These are phyloP conservation scores for Tremellales sp. DNA, from an alignment of 1,284 basidiomycete genomes.

Conservation along the genomic window DNA sequence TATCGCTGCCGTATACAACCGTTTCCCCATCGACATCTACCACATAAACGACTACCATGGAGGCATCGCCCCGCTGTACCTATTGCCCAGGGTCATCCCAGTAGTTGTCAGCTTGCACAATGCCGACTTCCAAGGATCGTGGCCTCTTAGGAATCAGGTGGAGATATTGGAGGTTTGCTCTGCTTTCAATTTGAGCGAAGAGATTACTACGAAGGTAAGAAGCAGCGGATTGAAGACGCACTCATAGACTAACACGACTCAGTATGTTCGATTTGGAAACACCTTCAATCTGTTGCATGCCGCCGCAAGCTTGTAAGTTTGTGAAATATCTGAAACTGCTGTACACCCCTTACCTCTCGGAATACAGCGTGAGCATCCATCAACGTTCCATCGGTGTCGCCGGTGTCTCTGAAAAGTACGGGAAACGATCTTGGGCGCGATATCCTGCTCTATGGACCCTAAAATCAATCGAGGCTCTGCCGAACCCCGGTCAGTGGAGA, in stretches of 20 bases:
- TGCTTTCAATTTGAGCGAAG: slow-evolving; percentile 86
- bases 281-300: slow-evolving; percentile 84
- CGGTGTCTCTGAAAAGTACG: slow-evolving; percentile 82
- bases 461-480: slow-evolving; percentile 80
- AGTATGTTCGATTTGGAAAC: slow-evolving; percentile 86
- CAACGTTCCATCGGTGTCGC: slow-evolving; percentile 82
- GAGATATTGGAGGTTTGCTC: slow-evolving; percentile 91
- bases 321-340: too few relatives aligned
- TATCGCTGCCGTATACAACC: slow-evolving; percentile 74
- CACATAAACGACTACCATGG: slow-evolving; percentile 68
- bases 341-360: slow-evolving; percentile 65
- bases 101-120: slow-evolving; percentile 81
- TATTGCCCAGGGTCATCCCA: slow-evolving; percentile 77
- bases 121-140: slow-evolving; percentile 84
- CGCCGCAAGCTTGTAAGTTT: slow-evolving; percentile 65
- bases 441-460: slow-evolving; percentile 85
- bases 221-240: too few relatives aligned
- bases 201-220: slow-evolving; percentile 69
- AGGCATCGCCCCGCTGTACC: slow-evolving; percentile 73
- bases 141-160: slow-evolving; percentile 86
- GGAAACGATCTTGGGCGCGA: slow-evolving; percentile 81
- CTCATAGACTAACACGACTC: not conserved
- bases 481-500: slow-evolving; percentile 62
- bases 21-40: slow-evolving; percentile 69
- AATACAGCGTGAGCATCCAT: too few relatives aligned